Evolutionary conservation across 345 rosid species (phyloP).

Genomic region (Sapria himalayana): DNA sequence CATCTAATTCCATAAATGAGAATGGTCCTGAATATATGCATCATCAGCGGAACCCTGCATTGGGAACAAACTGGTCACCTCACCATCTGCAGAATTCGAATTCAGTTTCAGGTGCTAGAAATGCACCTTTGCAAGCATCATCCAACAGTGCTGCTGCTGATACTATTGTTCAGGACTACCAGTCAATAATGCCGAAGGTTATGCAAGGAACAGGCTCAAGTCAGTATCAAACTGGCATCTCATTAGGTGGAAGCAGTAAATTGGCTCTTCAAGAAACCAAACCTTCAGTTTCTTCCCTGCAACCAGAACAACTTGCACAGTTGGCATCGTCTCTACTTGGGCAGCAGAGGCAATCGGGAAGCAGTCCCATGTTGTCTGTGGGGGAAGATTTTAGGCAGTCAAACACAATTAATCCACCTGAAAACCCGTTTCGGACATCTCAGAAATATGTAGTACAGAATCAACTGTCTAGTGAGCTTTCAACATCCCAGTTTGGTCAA

Average conservation of each 20-base stretch:
- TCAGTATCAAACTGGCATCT: slow-evolving; percentile 11
- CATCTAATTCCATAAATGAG: slow-evolving; percentile 19
- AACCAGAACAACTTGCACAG: slow-evolving; percentile 56
- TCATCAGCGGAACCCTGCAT: slow-evolving; percentile 12
- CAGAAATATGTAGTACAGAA: slow-evolving; percentile 25
- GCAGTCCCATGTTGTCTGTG: slow-evolving; percentile 11
- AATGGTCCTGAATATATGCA: slow-evolving; percentile 20
- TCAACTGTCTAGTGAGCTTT: slow-evolving; percentile 16
- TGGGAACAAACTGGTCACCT: slow-evolving; percentile 23
- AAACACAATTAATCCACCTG: slow-evolving; percentile 13
- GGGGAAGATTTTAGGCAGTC: slow-evolving; percentile 16
- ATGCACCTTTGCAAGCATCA: slow-evolving; percentile 15
- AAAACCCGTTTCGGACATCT: slow-evolving; percentile 12
- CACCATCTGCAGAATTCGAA: slow-evolving; percentile 16
- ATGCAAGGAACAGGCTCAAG: slow-evolving; percentile 15
- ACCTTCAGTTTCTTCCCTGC: slow-evolving; percentile 22
- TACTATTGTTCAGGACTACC: slow-evolving; percentile 15
- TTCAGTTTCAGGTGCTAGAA: slow-evolving; percentile 18
- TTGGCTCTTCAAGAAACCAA: slow-evolving; percentile 20
- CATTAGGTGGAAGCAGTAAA: slow-evolving; percentile 12
- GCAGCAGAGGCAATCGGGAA: slow-evolving; percentile 31
- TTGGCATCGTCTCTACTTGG: slow-evolving; percentile 48
- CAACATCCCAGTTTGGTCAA: slow-evolving; percentile 22
- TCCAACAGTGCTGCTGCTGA: slow-evolving; percentile 6
- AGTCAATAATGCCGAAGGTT: slow-evolving; percentile 12